These are phyloP conservation scores for Domatiomyces globalis DNA, from an alignment of 2,329 filamentous ascomycete genomes.

Conservation along the genomic window DNA sequence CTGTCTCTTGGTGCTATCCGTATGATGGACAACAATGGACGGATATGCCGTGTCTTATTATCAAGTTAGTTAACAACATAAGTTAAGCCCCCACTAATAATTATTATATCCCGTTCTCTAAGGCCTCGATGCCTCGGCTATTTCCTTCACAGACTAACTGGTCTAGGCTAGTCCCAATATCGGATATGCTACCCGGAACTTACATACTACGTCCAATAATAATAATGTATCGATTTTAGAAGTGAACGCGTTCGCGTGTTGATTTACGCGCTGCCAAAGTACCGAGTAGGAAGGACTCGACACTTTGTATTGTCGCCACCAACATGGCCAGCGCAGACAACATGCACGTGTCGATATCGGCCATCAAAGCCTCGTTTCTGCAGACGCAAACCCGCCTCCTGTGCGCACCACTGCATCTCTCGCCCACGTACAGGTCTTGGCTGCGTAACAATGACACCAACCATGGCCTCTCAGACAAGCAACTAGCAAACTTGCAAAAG, in stretches of 20 bases:
- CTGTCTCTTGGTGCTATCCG: too few relatives aligned
- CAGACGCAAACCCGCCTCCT: background rate
- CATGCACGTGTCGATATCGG: background rate
- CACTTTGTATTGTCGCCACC: too few relatives aligned
- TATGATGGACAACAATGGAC: too few relatives aligned
- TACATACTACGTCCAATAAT: too few relatives aligned
- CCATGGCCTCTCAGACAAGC: background rate
- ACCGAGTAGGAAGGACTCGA: too few relatives aligned
- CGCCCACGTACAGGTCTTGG: background rate
- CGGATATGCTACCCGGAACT: background rate
- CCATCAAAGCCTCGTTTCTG: conserved; percentile 3
- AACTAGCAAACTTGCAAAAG: background rate
- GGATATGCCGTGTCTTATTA: too few relatives aligned
- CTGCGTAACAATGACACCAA: conserved; percentile 22
- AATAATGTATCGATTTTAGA: too few relatives aligned
- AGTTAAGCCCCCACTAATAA: too few relatives aligned
- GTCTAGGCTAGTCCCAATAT: background rate
- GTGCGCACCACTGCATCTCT: background rate
- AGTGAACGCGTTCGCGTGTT: background rate
- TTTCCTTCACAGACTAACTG: background rate
- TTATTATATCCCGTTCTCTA: too few relatives aligned
- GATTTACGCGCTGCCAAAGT: background rate
- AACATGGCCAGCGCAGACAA: background rate
- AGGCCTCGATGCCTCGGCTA: background rate
- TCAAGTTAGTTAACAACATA: too few relatives aligned